phyloP scores from a whole-genome alignment of 2,329 filamentous ascomycete species.

The Pestalotiopsis sp. region DNA sequence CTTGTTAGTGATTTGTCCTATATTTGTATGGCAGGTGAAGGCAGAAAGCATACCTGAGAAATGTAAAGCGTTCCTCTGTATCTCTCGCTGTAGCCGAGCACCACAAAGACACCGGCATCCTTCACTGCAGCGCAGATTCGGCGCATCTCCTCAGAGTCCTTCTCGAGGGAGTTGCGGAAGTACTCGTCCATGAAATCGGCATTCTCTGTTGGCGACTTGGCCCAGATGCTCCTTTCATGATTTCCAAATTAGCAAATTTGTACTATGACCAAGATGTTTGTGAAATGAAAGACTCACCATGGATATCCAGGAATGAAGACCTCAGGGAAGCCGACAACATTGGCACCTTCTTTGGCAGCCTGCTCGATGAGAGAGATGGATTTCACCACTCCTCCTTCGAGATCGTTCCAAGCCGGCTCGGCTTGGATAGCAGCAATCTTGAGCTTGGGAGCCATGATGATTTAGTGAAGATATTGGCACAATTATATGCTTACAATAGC shows the following conservation, averaged over 20 bases:
- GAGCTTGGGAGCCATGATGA: neutral
- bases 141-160: constrained; percentile 45
- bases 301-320: constrained; percentile 59
- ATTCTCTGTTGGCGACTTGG: constrained; percentile 40
- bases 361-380: constrained; percentile 58
- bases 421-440: constrained; percentile 49
- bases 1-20: neutral
- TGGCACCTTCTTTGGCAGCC: constrained; percentile 54
- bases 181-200: constrained; percentile 39
- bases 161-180: constrained; percentile 34
- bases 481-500: too few relatives aligned
- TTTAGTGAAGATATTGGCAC: neutral
- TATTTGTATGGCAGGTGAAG: neutral
- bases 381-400: constrained; percentile 56
- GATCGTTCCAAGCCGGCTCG: constrained; percentile 63
- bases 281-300: neutral
- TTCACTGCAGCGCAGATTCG: constrained; percentile 41
- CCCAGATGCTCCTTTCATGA: constrained; percentile 38
- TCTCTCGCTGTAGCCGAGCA: constrained; percentile 52
- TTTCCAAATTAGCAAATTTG: constrained; percentile 16
- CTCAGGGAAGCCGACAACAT: constrained; percentile 55
- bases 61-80: constrained; percentile 39
- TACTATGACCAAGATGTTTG: neutral
- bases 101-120: constrained; percentile 47
- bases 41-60: constrained; percentile 9